Evolutionary conservation across 2,329 filamentous ascomycete genomes (phyloP).

Genomic region (Trichoderma harzianum): DNA sequence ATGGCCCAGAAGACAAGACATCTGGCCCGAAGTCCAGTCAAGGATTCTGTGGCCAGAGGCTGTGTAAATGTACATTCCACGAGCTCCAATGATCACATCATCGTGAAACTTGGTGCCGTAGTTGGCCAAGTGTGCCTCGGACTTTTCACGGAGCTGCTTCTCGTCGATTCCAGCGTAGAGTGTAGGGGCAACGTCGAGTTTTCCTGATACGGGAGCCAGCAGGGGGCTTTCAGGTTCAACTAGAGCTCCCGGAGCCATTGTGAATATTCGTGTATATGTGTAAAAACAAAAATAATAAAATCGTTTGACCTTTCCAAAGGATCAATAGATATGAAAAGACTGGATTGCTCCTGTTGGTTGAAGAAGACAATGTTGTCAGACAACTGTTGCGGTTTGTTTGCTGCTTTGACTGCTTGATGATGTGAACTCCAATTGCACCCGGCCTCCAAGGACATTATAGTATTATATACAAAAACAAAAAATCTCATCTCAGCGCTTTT

Average conservation of each 20-base stretch:
- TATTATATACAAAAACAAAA: conserved; percentile 1
- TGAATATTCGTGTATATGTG: not conserved
- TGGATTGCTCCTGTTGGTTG: not conserved
- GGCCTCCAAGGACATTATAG: not conserved
- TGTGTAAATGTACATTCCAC: conserved; percentile 46
- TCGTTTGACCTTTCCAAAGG: not conserved
- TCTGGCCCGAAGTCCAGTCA: conserved; percentile 60
- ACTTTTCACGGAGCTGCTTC: conserved; percentile 23
- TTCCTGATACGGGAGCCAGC: not conserved
- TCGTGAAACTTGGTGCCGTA: conserved; percentile 28
- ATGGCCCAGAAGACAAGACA: conserved; percentile 58
- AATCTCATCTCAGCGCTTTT: not conserved
- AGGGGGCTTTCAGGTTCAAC: conserved; percentile 12
- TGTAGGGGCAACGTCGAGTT: conserved; percentile 18
- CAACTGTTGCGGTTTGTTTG: not conserved
- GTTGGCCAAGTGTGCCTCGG: conserved; percentile 26
- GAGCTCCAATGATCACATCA: conserved; percentile 41
- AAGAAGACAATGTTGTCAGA: not conserved
- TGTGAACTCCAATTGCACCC: not conserved
- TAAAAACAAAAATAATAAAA: not conserved
- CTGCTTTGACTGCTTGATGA: not conserved
- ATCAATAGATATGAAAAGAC: not conserved
- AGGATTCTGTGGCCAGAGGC: conserved; percentile 45
- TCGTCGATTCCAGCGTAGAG: conserved; percentile 25
- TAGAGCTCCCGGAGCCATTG: conserved; percentile 26